Base-by-base conservation (phyloP, 1,284 basidiomycete genomes). In the Ganoderma meredithae region DNA sequence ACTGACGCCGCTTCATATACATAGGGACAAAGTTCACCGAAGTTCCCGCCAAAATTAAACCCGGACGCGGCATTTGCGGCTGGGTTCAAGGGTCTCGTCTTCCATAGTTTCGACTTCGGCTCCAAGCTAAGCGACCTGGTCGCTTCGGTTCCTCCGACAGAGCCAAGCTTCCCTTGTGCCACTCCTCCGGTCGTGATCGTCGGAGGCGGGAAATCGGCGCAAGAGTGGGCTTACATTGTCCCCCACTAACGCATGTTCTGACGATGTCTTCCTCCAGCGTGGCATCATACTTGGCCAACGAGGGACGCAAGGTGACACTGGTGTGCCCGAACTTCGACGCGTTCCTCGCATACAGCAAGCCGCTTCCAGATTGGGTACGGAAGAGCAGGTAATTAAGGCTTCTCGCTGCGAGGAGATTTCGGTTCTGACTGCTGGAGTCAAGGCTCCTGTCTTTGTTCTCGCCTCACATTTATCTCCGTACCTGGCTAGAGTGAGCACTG, bases 181-280 rank as follows among this genome's bases (percentile, higher is more conserved):
- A 67, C 55, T 53, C 73, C 60, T 56, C 76, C 67, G 59, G 77
- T 85, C 2, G 79, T 90, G 0, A 79, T 90, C 1, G 78, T 88
- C 3, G 88, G 88, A 15, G 84, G 86, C 49, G 87, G 87, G 2
- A 89, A 85, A 74, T 89, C 88, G 6, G 85, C 84, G 0, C 83
- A 85, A 74, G 86, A 88, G 81, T 85, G 6, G 7, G 52, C 31
- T 13, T 4, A 13, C 52, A 0, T 17, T 15, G 27, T 53, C 9
- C 17, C 27, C 25, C 13, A 31, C 10, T 12, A 53, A 31, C 7
- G 25, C 27, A 17, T 17, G 3, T 0, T 31, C 25, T 31, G 4
- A 33, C 25, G 25, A 8, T 33, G 2, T 25, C 7, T 27, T 19
- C 17, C 13, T 55, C 27, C 8, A 55, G 52, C 9, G 31, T 39